Evolutionary conservation across 441 rosid genomes (phyloP).

Genomic region (Macaranga tanarius): DNA sequence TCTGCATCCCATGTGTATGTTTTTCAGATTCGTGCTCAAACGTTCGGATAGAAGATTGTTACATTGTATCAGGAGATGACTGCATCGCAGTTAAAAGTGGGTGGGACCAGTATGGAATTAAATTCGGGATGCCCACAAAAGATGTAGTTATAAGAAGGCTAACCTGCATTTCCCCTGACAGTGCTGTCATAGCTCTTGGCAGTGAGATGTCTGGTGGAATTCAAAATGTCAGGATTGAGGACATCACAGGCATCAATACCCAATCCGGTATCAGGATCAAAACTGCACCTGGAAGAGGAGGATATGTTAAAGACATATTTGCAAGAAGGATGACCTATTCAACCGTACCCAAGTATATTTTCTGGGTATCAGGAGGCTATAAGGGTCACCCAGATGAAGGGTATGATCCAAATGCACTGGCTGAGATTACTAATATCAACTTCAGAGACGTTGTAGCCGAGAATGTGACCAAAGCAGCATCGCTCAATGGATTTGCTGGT

Average conservation of each 20-base stretch:
- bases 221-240: slow-evolving; percentile 58
- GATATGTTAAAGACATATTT: slow-evolving; percentile 57
- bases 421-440: slow-evolving; percentile 48
- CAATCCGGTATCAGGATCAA: slow-evolving; percentile 63
- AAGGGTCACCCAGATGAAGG: slow-evolving; percentile 52
- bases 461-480: slow-evolving; percentile 45
- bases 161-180: slow-evolving; percentile 72
- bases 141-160: slow-evolving; percentile 53
- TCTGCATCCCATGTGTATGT: neutral
- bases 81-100: slow-evolving; percentile 84
- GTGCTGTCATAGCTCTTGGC: slow-evolving; percentile 77
- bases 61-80: slow-evolving; percentile 73
- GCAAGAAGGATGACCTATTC: slow-evolving; percentile 43
- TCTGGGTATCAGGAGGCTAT: slow-evolving; percentile 71
- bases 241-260: slow-evolving; percentile 47
- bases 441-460: slow-evolving; percentile 52
- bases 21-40: slow-evolving; percentile 65
- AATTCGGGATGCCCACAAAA: slow-evolving; percentile 49
- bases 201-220: slow-evolving; percentile 88
- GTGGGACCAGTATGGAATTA: slow-evolving; percentile 71
- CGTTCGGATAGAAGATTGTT: slow-evolving; percentile 52
- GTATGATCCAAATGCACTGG: slow-evolving; percentile 60
- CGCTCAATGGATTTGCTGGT: slow-evolving; percentile 41
- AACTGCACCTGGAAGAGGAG: slow-evolving; percentile 70
- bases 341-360: slow-evolving; percentile 60